phyloP scores from a whole-genome alignment of 2,329 filamentous ascomycete genomes.

The Penicillium concentricum region DNA sequence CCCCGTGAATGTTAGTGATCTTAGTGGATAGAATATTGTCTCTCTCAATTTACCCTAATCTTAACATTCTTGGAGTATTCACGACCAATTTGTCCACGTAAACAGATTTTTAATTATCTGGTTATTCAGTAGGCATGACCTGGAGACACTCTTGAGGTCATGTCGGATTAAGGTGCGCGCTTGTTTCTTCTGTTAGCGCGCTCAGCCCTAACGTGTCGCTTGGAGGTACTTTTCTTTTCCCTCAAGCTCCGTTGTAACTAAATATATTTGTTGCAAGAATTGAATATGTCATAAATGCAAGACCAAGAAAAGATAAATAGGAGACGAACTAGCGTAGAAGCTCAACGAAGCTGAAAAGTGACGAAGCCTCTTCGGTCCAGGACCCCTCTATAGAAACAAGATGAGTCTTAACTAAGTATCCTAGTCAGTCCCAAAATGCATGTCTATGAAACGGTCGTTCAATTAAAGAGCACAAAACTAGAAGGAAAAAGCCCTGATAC shows the following conservation, averaged over 20 bases:
- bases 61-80: not conserved
- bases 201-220: not conserved
- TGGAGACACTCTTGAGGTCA: not conserved
- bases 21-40: not conserved
- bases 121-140: not conserved
- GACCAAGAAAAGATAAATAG: not conserved
- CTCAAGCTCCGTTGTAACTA: not conserved
- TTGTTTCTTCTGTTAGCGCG: not conserved
- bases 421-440: no score
- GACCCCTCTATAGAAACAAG: not conserved
- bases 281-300: not conserved
- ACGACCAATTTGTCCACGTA: no score
- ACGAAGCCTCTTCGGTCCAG: not conserved
- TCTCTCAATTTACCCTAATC: not conserved
- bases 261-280: not conserved
- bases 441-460: not conserved
- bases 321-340: not conserved
- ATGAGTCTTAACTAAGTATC: not conserved
- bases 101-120: not conserved
- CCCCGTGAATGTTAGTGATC: not conserved
- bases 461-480: not conserved
- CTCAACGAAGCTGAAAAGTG: not conserved
- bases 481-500: not conserved
- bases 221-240: not conserved
- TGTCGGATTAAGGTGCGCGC: not conserved